phyloP scores from a whole-genome alignment of 768 basidiomycete genomes.

The Cystobasidiopsis lactophilus region DNA sequence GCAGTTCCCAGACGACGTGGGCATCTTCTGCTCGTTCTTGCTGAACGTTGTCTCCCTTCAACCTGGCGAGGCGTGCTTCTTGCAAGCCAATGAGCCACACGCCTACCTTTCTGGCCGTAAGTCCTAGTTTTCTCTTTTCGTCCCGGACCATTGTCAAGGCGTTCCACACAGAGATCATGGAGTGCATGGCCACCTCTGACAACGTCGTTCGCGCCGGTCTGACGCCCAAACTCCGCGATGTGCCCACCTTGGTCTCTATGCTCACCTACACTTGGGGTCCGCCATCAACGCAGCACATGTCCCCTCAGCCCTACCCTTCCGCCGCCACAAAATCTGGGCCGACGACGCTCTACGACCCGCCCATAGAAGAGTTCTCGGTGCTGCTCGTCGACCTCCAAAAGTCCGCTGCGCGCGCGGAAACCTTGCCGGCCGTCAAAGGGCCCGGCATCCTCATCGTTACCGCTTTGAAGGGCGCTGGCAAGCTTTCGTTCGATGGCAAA shows the following conservation, averaged over 20 bases:
- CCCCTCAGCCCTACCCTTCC: slow-evolving; percentile 33
- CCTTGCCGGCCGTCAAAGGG: slow-evolving; percentile 45
- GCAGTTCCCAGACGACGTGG: slow-evolving; percentile 81
- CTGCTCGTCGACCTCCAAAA: slow-evolving; percentile 35
- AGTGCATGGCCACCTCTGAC: slow-evolving; percentile 97
- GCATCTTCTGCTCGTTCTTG: slow-evolving; percentile 73
- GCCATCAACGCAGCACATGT: slow-evolving; percentile 46
- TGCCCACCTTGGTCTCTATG: slow-evolving; percentile 64
- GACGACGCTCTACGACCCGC: slow-evolving; percentile 59
- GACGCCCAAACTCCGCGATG: slow-evolving; percentile 86
- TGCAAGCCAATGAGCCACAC: slow-evolving; percentile 89
- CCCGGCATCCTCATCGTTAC: slow-evolving; percentile 70
- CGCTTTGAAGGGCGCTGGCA: slow-evolving; percentile 22
- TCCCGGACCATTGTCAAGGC: background rate
- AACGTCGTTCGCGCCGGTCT: slow-evolving; percentile 97
- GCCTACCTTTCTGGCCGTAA: slow-evolving; percentile 83
- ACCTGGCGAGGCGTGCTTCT: slow-evolving; percentile 75
- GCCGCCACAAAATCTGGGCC: slow-evolving; percentile 19
- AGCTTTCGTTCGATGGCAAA: slow-evolving; percentile 14
- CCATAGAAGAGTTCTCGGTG: slow-evolving; percentile 82
- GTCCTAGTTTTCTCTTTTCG: slow-evolving; percentile 15
- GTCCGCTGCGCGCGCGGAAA: slow-evolving; percentile 29
- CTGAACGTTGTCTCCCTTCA: slow-evolving; percentile 63
- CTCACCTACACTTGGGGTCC: slow-evolving; percentile 62
- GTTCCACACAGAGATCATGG: slow-evolving; percentile 56